phyloP scores from a whole-genome alignment of 2,329 filamentous ascomycete species.

The Colletotrichum somersetense region DNA sequence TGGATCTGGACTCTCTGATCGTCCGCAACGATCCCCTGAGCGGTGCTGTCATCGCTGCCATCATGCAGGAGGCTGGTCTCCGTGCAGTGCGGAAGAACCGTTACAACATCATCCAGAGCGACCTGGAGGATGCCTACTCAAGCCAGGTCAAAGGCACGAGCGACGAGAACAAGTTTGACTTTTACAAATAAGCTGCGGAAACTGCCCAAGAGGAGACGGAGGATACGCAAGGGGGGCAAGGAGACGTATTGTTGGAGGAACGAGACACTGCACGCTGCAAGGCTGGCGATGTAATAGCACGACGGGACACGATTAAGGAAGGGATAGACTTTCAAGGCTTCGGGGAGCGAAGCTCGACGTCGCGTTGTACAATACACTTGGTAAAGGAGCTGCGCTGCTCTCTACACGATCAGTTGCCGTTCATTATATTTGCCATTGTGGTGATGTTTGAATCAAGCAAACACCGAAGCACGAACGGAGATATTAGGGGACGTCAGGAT shows the following conservation, averaged over 20 bases:
- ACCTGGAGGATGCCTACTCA: conserved; percentile 97
- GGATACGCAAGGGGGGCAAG: conserved; percentile 2
- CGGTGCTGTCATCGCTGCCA: conserved; percentile 95
- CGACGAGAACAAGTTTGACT: conserved; percentile 85
- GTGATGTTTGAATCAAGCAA: background rate
- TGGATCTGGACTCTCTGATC: conserved; percentile 95
- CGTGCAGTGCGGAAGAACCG: conserved; percentile 96
- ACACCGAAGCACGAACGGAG: background rate
- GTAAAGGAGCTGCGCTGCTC: conserved; percentile 27
- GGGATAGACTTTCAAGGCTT: conserved; percentile 37
- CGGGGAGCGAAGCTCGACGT: conserved; percentile 30
- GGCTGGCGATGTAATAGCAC: conserved; percentile 24
- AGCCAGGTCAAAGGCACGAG: conserved; percentile 89
- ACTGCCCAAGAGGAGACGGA: conserved; percentile 27
- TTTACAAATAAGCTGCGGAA: conserved; percentile 77
- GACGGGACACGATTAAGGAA: conserved; percentile 23
- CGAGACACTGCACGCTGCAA: conserved; percentile 25
- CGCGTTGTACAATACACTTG: conserved; percentile 41
- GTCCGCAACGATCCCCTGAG: conserved; percentile 96
- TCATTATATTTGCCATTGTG: background rate
- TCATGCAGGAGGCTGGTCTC: conserved; percentile 98
- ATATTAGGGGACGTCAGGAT: background rate
- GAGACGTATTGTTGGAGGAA: background rate
- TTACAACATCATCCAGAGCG: conserved; percentile 98
- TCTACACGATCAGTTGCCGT: background rate